phyloP scores from a whole-genome alignment of 106 monocot species.

The Allium sativum region DNA sequence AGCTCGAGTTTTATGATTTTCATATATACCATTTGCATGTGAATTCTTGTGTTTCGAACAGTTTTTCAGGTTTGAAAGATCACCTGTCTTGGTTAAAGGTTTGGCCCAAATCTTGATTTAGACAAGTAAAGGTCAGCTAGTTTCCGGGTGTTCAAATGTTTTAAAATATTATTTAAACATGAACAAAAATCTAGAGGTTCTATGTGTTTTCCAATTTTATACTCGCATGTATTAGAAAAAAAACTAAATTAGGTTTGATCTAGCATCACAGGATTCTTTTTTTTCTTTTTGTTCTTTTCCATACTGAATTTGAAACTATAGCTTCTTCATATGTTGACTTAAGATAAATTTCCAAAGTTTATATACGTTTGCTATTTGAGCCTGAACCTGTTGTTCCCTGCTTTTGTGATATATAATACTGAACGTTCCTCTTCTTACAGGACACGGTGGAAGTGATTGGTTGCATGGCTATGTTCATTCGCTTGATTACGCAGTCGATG shows the following conservation, averaged over 20 bases:
- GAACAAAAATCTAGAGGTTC: not conserved
- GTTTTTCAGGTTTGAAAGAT: slow-evolving; percentile 30
- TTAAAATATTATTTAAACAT: not conserved
- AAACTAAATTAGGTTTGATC: not conserved
- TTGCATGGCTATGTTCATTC: slow-evolving; percentile 95
- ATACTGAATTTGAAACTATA: no score
- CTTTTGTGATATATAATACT: no score
- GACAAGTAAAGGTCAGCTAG: slow-evolving; percentile 28
- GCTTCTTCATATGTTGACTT: not conserved
- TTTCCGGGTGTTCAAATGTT: slow-evolving; percentile 7
- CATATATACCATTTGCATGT: not conserved
- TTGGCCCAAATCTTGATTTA: slow-evolving; percentile 27
- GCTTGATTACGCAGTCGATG: slow-evolving; percentile 80
- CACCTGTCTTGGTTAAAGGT: slow-evolving; percentile 22
- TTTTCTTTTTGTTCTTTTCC: no score
- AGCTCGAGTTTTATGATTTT: not conserved
- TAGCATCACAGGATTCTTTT: no score
- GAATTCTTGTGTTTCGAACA: not conserved
- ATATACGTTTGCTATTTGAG: not conserved
- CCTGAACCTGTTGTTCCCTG: no score
- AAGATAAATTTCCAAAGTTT: not conserved
- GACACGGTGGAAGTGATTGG: slow-evolving; percentile 94
- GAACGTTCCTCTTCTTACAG: slow-evolving; percentile 16
- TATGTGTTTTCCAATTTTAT: not conserved
- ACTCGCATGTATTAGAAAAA: not conserved